Conservation (phyloP, 441 rosid genomes). For the Arabidopsis lyrata region DNA sequence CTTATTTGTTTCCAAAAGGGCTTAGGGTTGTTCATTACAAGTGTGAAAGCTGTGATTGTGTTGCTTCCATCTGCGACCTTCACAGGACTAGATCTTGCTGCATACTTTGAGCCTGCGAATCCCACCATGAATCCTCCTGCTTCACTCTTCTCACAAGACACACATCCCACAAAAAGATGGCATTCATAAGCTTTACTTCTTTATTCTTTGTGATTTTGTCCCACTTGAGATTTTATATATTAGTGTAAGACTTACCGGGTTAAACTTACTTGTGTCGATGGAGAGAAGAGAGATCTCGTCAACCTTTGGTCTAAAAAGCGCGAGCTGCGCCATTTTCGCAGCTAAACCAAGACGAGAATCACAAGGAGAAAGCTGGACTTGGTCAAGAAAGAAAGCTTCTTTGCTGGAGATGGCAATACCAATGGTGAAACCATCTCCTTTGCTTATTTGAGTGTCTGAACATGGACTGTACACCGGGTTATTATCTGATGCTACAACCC, state of each 20-base stretch:
- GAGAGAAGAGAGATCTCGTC: constrained; percentile 90
- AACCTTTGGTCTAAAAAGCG: constrained; percentile 78
- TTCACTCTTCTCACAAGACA: constrained; percentile 48
- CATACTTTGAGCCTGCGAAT: constrained; percentile 84
- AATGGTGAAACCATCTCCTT: constrained; percentile 81
- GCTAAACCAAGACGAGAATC: constrained; percentile 73
- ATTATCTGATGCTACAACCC: constrained; percentile 58
- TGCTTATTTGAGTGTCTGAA: constrained; percentile 64
- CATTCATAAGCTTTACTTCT: constrained; percentile 12
- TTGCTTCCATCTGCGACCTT: constrained; percentile 62
- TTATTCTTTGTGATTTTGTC: neutral
- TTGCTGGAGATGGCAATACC: constrained; percentile 73
- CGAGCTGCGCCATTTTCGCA: constrained; percentile 58
- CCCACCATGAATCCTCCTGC: constrained; percentile 84
- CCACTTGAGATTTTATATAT: neutral
- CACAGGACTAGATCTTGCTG: constrained; percentile 82
- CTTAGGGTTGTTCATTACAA: constrained; percentile 53
- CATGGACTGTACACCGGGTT: constrained; percentile 73
- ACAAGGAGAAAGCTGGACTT: constrained; percentile 86
- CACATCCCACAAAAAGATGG: neutral
- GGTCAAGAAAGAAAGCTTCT: constrained; percentile 67
- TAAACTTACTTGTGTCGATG: constrained; percentile 54
- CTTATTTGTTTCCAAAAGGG: neutral
- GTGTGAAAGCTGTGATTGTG: constrained; percentile 78
- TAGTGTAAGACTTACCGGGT: constrained; percentile 55